These are phyloP conservation scores for Cylindricascospora bacillispora DNA, from an alignment of 1,139 yeast genomes.

Conservation along the genomic window DNA sequence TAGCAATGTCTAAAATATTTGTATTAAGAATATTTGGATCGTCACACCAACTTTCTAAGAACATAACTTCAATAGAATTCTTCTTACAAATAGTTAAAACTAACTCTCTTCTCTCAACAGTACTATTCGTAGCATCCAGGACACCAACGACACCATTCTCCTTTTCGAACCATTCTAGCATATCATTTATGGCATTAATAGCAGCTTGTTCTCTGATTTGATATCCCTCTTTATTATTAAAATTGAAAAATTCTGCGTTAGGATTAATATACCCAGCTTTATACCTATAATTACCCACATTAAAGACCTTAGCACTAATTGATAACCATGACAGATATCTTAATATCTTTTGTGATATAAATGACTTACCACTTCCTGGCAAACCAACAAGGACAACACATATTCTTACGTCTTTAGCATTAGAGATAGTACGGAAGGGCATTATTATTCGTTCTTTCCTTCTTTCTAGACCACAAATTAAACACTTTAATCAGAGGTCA, in stretches of 20 bases:
- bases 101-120: conserved; percentile 56
- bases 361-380: conserved; percentile 58
- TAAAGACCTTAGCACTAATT: conserved; percentile 75
- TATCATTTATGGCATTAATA: conserved; percentile 59
- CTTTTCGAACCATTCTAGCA: conserved; percentile 76
- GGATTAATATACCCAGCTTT: conserved; percentile 42
- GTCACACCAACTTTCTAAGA: conserved; percentile 84
- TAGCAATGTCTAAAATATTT: conserved; percentile 74
- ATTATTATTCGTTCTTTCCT: too few species aligned
- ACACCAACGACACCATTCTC: conserved; percentile 85
- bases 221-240: conserved; percentile 50
- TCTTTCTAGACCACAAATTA: neutral
- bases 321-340: conserved; percentile 88
- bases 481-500: neutral
- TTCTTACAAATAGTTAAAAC: conserved; percentile 51
- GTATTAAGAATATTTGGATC: conserved; percentile 66
- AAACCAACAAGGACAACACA: conserved; percentile 69
- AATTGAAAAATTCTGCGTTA: conserved; percentile 67
- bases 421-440: conserved; percentile 68
- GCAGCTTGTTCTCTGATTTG: conserved; percentile 58
- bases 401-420: conserved; percentile 55
- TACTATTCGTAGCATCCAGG: conserved; percentile 77
- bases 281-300: conserved; percentile 79
- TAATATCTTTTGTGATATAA: conserved; percentile 62
- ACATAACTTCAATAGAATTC: conserved; percentile 73